Evolutionary conservation across 306 rosid species (phyloP).

Genomic region (Comarum palustre): DNA sequence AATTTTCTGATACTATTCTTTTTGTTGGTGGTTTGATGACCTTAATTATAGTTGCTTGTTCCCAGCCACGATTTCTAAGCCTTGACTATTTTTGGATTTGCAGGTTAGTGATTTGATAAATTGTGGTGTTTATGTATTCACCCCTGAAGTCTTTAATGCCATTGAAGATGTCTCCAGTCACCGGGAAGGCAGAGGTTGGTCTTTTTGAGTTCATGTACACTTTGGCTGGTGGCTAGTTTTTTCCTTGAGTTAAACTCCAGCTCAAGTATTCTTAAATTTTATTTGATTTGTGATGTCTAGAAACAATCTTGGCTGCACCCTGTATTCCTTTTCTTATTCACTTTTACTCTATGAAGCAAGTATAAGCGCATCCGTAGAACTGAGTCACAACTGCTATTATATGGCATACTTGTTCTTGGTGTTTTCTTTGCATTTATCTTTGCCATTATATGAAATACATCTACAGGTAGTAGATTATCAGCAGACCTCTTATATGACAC

Average conservation of each 20-base stretch:
- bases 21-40: constrained; percentile 15
- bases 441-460: neutral
- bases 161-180: constrained; percentile 58
- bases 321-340: neutral
- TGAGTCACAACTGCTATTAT: neutral
- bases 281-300: neutral
- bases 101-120: constrained; percentile 88
- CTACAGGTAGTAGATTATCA: neutral
- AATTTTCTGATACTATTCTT: neutral
- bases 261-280: neutral
- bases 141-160: constrained; percentile 63
- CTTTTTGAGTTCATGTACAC: constrained; percentile 10
- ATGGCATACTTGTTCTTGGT: neutral
- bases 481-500: too few species aligned
- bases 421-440: neutral
- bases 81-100: constrained; percentile 20
- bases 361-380: neutral
- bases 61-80: constrained; percentile 16
- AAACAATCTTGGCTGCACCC: neutral
- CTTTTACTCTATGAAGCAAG: neutral
- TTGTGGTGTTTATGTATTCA: constrained; percentile 79
- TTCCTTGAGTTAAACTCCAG: constrained; percentile 3
- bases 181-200: constrained; percentile 77
- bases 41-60: constrained; percentile 2
- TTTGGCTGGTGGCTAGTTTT: constrained; percentile 3